Base-by-base conservation (phyloP, 305 asterid genomes). In the Salvia sclarea region DNA sequence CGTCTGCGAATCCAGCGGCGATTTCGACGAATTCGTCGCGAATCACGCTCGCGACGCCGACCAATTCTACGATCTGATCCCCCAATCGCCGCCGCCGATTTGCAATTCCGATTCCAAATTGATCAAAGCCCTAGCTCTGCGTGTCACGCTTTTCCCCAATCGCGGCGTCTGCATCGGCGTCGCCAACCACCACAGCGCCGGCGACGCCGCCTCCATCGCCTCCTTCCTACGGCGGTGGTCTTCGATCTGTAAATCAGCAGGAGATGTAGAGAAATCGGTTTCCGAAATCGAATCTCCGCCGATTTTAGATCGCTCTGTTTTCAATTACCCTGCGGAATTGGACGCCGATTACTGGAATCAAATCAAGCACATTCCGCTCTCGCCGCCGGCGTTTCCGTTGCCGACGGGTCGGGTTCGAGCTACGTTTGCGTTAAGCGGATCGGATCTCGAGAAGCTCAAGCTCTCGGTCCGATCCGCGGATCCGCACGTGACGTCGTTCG, bases 381-480 rank as follows among this genome's bases (percentile, higher is more conserved):
- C 41, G 16, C 13, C 63, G 22, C 6, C 50, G 0, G 10, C 50
- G 8, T 53, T 60, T 3, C 69, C 73, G 2, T 3, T 63, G 5
- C 76, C 71, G 16, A 70, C 65, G 12, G 63, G 76, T 2, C 58
- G 73, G 38, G 77, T 80, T 48, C 81, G 83, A n/a, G 76, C 86
- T 0, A 77, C 84, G 3, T 83, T n/a, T 22, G 61, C 73, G 45
- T 30, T 83, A 10, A 18, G n/a, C 20, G 35, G 21, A 5, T 8
- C 52, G 4, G 71, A 78, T 0, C 61, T 85, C 48, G 38, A 62
- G 66, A 81, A 77, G 21, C 79, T 85, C 28, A 85, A 83, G 82
- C 37, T 37, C 9, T 62, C 10, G 52, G 72, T 74, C 14, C 37
- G 54, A 45, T 21, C 59, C 7, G 61, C 22, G 40, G 33, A 18